These are phyloP conservation scores for Angomonas deanei DNA, from an alignment of 208 protist species.

Conservation along the genomic window DNA sequence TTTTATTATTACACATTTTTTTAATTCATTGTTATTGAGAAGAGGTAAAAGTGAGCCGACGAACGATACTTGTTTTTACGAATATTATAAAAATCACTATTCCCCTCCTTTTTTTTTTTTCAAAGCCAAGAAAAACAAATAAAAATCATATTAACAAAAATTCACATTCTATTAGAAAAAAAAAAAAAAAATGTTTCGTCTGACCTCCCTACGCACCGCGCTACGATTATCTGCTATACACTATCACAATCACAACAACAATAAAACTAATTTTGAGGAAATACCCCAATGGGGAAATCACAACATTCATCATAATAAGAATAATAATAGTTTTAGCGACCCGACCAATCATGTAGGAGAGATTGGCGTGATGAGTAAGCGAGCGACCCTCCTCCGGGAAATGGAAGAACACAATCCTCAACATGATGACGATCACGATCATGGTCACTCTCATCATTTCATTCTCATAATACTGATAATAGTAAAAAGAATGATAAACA, in stretches of 20 bases:
- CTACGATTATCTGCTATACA: background rate
- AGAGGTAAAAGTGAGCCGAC: background rate
- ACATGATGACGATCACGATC: constrained; percentile 1
- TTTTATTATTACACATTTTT: too few species aligned
- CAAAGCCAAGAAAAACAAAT: constrained; percentile 9
- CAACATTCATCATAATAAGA: background rate
- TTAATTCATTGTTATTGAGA: too few species aligned
- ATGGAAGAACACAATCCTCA: background rate
- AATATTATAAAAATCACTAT: too few species aligned
- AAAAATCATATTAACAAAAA: constrained; percentile 3
- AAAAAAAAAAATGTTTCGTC: constrained; percentile 18
- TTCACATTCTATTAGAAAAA: background rate
- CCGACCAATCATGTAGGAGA: constrained; percentile 54
- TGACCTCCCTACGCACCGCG: constrained; percentile 5
- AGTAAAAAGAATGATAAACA: too few species aligned
- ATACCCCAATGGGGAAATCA: background rate
- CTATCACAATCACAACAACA: background rate
- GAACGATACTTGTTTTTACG: too few species aligned
- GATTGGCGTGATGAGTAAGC: constrained; percentile 46
- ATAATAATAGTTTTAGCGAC: constrained; percentile 3
- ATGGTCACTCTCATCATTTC: too few species aligned
- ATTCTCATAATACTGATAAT: too few species aligned
- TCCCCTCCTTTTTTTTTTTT: constrained; percentile 11
- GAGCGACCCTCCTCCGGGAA: background rate
- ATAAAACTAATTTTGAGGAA: background rate